These are phyloP conservation scores for Serendipita indica DNA, from an alignment of 768 basidiomycete species.

Conservation along the genomic window DNA sequence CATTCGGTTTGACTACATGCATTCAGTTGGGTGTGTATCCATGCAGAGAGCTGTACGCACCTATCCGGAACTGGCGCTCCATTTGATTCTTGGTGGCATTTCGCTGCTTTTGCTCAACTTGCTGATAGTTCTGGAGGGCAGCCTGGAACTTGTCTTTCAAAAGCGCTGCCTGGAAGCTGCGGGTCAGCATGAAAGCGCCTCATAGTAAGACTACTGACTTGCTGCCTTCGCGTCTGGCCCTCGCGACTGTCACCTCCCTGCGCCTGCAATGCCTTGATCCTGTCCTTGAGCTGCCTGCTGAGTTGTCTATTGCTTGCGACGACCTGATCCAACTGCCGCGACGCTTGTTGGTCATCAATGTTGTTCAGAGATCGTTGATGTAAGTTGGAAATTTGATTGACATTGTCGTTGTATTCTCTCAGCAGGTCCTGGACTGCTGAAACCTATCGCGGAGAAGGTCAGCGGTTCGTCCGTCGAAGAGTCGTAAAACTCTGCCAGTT, in stretches of 20 bases:
- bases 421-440: conserved; percentile 59
- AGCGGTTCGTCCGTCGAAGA: conserved; percentile 11
- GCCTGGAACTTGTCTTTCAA: conserved; percentile 60
- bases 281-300: conserved; percentile 39
- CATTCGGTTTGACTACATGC: conserved; percentile 64
- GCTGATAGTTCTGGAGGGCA: conserved; percentile 62
- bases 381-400: conserved; percentile 50
- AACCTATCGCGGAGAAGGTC: conserved; percentile 33
- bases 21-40: not conserved
- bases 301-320: conserved; percentile 44
- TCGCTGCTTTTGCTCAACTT: conserved; percentile 56
- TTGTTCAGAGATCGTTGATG: conserved; percentile 64
- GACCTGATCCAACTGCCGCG: conserved; percentile 46
- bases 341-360: conserved; percentile 51
- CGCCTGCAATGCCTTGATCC: conserved; percentile 44
- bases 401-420: conserved; percentile 51
- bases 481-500: conserved; percentile 28
- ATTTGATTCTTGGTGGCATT: conserved; percentile 48
- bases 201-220: conserved; percentile 30
- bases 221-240: conserved; percentile 53
- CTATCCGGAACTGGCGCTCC: conserved; percentile 66
- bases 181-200: not conserved
- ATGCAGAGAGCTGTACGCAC: conserved; percentile 23
- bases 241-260: conserved; percentile 53
- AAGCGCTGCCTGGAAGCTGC: conserved; percentile 32